phyloP scores from a whole-genome alignment of 2,329 filamentous ascomycete genomes.

The Claviceps cyperi region DNA sequence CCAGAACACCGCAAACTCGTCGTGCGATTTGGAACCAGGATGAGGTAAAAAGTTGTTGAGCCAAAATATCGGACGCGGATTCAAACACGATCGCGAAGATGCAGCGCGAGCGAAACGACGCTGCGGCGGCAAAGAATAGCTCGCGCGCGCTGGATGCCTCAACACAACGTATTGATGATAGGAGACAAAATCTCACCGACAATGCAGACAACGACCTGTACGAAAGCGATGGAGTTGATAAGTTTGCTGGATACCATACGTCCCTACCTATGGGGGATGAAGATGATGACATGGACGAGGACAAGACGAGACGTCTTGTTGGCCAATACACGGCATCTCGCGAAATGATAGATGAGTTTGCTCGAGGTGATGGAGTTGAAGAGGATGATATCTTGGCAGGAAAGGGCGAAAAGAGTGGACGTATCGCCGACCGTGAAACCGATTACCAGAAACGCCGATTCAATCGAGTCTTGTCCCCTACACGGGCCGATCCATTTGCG shows the following conservation, averaged over 20 bases:
- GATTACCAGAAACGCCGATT: constrained; percentile 96
- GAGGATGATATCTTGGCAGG: constrained; percentile 82
- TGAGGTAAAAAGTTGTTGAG: constrained; percentile 23
- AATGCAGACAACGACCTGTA: constrained; percentile 81
- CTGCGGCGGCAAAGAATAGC: constrained; percentile 64
- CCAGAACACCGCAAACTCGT: constrained; percentile 18
- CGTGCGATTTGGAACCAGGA: constrained; percentile 28
- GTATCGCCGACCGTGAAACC: constrained; percentile 85
- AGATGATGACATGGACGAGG: constrained; percentile 66
- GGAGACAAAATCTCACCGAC: constrained; percentile 84
- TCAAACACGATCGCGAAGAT: constrained; percentile 78
- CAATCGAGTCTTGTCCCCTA: constrained; percentile 74
- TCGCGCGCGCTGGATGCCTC: constrained; percentile 65
- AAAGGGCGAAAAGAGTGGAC: constrained; percentile 70
- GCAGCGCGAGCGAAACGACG: constrained; percentile 83
- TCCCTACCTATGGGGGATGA: constrained; percentile 69
- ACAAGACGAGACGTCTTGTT: constrained; percentile 63
- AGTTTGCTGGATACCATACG: constrained; percentile 80
- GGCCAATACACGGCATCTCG: constrained; percentile 92
- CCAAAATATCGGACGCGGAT: constrained; percentile 60
- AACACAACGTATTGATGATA: constrained; percentile 73
- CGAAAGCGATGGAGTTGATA: constrained; percentile 62
- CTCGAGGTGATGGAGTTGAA: constrained; percentile 69
- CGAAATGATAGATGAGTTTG: constrained; percentile 88
- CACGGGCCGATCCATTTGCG: constrained; percentile 73